Evolutionary conservation across 306 rosid species (phyloP).

Genomic region (Amphicarpaea edgeworthii): DNA sequence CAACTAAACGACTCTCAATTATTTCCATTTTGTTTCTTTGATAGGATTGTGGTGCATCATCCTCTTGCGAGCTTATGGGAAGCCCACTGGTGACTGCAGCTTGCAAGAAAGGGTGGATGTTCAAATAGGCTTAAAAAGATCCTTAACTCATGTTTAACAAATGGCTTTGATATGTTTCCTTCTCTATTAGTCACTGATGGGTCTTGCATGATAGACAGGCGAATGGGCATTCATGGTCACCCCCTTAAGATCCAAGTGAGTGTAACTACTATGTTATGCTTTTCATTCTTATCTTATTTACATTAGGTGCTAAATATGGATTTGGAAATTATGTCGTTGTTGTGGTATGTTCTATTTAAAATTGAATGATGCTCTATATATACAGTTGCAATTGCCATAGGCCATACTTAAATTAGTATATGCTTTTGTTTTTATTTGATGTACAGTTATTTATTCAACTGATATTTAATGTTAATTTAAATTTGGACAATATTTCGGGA

Average conservation of each 20-base stretch:
- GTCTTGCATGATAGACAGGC: conserved; percentile 97
- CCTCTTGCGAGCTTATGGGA: conserved; percentile 92
- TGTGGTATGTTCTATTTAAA: conserved; percentile 21
- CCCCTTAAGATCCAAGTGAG: conserved; percentile 99
- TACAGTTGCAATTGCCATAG: background rate
- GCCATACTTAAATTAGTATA: background rate
- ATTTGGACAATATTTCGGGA: too few species aligned
- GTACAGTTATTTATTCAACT: too few species aligned
- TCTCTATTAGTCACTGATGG: conserved; percentile 95
- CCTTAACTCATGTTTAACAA: conserved; percentile 88
- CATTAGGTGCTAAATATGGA: conserved; percentile 27
- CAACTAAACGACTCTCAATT: conserved; percentile 20
- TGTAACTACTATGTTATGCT: conserved; percentile 22
- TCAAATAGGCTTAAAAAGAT: conserved; percentile 95
- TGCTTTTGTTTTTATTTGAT: conserved; percentile 13
- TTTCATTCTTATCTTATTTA: conserved; percentile 34
- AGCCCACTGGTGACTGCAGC: conserved; percentile 83
- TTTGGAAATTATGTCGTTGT: conserved; percentile 34
- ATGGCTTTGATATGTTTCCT: conserved; percentile 99
- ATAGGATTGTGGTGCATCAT: conserved; percentile 99
- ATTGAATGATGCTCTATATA: conserved; percentile 15
- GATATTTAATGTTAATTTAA: too few species aligned
- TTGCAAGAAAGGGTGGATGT: conserved; percentile 96
- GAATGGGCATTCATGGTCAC: conserved; percentile 98
- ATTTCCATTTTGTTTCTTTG: conserved; percentile 34